phyloP scores from a whole-genome alignment of 2,329 filamentous ascomycete genomes.

The Allantophomopsis cytisporea region DNA sequence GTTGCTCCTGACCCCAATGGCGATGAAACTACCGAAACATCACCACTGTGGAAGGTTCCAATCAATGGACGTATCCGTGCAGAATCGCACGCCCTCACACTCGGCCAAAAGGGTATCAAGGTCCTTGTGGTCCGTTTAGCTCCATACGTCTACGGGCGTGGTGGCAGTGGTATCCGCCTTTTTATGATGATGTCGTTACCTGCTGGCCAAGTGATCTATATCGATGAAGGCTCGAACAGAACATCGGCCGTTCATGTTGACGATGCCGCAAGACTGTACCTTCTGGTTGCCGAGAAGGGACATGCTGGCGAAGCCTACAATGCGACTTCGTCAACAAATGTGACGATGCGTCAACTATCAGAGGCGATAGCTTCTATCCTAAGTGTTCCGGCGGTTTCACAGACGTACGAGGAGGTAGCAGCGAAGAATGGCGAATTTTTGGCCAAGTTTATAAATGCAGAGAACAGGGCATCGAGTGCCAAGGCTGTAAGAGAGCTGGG shows the following conservation, averaged over 20 bases:
- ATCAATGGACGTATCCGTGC: too few species aligned
- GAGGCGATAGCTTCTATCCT: not conserved
- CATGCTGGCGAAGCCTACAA: not conserved
- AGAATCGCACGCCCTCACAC: too few species aligned
- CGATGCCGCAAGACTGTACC: conserved; percentile 1
- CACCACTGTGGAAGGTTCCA: too few species aligned
- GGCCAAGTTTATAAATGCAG: not conserved
- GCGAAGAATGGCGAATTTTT: not conserved
- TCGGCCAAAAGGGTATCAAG: too few species aligned
- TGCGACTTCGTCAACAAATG: not conserved
- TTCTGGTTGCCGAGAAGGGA: not conserved
- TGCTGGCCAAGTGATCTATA: too few species aligned
- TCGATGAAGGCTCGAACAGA: too few species aligned
- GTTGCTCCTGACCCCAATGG: not conserved
- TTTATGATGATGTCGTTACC: too few species aligned
- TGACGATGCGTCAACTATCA: not conserved
- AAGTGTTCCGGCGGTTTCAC: not conserved
- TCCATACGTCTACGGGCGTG: too few species aligned
- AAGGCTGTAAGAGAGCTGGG: not conserved
- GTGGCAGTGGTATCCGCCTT: too few species aligned
- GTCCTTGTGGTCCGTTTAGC: too few species aligned
- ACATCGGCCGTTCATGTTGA: conserved; percentile 1
- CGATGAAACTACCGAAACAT: too few species aligned
- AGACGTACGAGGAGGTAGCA: not conserved
- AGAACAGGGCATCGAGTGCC: not conserved